Evolutionary conservation across 176 grass and related monocot genomes (phyloP), one percentile per base, ranked within the genome.

Genomic region (Carex pumila): DNA sequence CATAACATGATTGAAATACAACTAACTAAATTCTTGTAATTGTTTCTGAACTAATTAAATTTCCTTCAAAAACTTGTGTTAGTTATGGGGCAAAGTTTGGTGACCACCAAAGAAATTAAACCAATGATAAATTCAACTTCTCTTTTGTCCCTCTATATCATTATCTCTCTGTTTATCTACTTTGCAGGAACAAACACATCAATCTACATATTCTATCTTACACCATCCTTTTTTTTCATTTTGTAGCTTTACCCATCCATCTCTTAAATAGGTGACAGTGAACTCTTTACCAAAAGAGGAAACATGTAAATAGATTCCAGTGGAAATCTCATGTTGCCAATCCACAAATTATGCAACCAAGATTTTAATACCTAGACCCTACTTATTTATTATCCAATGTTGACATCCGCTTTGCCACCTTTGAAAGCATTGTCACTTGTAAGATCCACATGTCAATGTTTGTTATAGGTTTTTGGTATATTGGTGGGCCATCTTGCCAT

Each of bases 381-480:
- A 77, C 73, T 77, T 77, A 77, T 77, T 77, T 77, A 77, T 77
- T 77, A 13, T 1, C 50, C 29, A 56, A 77, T 56, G 50, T 77
- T 75, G 71, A 53, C 71, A 75, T 53, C 71, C 47, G 10, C 73
- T 77, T 77, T 77, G 73, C 73, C 73, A 77, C 73, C 73, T 77
- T 77, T 77, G 50, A 77, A 77, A 77, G 73, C 73, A 56, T 77
- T 77, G 73, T 55, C 49, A 74, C 43, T 75, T 13, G 37, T 39
- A 39, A 75, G 71, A 75, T 75, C 47, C 10, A 75, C 31, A 71
- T 71, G 19, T 75, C 71, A 30, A 29, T 75, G 71, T 75, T 75
- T 75, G 71, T 47, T 75, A 77, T 55, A 54, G 72, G 73, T 55
- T 77, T 77, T 77, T 55, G 73, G 73, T 50, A 77, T 77, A 56